Conservation (phyloP, 2,329 filamentous ascomycete species). For the Monilinia fructigena region DNA sequence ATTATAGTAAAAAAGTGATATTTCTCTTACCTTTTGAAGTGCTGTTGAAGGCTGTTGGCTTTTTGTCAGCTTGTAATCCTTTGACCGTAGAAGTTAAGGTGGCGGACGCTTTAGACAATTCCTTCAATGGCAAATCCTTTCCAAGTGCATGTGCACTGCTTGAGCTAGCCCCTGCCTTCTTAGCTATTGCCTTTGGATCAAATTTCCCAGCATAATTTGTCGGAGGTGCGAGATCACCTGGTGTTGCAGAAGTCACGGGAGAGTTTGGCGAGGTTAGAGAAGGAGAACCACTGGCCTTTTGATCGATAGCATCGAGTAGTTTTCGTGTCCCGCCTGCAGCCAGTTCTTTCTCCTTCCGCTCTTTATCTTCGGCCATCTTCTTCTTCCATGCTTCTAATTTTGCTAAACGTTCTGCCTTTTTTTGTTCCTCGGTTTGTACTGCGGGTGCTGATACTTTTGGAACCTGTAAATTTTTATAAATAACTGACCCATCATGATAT, state of each 20-base stretch:
- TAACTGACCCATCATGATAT: neutral
- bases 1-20: neutral
- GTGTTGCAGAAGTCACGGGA: conserved; percentile 45
- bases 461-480: conserved; percentile 44
- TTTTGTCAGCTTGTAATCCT: conserved; percentile 46
- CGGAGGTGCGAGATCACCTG: conserved; percentile 52
- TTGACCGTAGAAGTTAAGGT: conserved; percentile 44
- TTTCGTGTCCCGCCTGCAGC: conserved; percentile 64
- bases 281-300: conserved; percentile 54
- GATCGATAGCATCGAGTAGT: conserved; percentile 71
- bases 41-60: conserved; percentile 44
- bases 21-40: conserved; percentile 41
- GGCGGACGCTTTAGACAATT: conserved; percentile 46
- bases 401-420: conserved; percentile 76
- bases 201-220: conserved; percentile 74
- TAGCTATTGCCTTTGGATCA: conserved; percentile 81
- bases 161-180: conserved; percentile 65
- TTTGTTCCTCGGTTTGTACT: conserved; percentile 65
- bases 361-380: conserved; percentile 73
- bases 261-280: conserved; percentile 51
- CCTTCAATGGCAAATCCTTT: conserved; percentile 53
- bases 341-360: conserved; percentile 68
- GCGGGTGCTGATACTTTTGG: conserved; percentile 53
- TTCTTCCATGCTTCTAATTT: conserved; percentile 91
- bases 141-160: conserved; percentile 56